A percentile compares a stretch with the other conserved stretches of the same genome.
phyloP scores from a whole-genome alignment of 257 asterid species.

The Datura wrightii region DNA sequence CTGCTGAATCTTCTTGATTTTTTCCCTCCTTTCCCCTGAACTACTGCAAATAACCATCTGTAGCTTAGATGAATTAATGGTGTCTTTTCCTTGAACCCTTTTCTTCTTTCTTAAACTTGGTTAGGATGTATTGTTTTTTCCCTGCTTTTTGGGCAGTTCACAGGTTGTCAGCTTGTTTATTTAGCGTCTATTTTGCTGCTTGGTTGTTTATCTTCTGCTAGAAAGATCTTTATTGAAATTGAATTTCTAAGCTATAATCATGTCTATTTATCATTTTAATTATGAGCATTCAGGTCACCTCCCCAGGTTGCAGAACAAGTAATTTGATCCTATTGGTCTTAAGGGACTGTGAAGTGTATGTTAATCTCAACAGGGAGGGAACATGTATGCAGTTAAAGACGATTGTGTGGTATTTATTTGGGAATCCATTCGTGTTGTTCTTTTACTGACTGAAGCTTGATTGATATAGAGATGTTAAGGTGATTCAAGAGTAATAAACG shows the following conservation, averaged over 20 bases:
- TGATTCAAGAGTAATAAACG: background rate
- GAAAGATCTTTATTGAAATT: background rate
- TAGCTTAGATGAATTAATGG: background rate
- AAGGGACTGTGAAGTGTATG: background rate
- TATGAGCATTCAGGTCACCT: background rate
- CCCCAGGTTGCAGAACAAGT: background rate
- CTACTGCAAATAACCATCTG: background rate
- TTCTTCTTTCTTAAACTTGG: background rate
- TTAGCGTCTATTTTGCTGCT: background rate
- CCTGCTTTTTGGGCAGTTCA: background rate
- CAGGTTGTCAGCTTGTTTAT: background rate
- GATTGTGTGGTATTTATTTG: background rate
- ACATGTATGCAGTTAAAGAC: background rate
- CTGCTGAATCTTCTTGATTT: background rate
- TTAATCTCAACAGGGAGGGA: background rate
- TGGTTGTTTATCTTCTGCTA: background rate
- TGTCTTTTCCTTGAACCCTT: conserved; percentile 5
- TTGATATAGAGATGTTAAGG: conserved; percentile 25
- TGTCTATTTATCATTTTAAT: background rate
- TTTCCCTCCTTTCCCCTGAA: background rate
- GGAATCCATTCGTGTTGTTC: background rate
- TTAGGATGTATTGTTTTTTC: background rate
- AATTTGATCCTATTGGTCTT: background rate
- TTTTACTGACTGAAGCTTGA: background rate
- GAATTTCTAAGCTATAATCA: background rate